phyloP scores from a whole-genome alignment of 352 stramenopile species.

The Paralagenidium karlingii region DNA sequence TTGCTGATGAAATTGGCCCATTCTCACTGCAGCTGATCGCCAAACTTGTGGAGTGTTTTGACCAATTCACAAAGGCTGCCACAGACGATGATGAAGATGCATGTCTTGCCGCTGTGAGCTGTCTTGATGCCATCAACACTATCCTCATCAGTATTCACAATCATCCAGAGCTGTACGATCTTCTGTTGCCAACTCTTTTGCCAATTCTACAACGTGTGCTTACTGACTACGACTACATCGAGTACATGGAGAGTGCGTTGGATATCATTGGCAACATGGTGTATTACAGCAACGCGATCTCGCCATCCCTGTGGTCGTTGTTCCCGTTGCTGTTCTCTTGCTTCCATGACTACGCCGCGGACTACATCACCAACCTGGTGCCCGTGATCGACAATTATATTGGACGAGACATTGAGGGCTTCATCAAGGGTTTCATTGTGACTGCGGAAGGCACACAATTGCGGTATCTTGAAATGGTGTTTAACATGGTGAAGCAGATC shows the following conservation, averaged over 20 bases:
- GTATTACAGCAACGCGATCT: conserved; percentile 91
- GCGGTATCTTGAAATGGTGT: conserved; percentile 67
- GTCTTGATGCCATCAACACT: conserved; percentile 77
- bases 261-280: conserved; percentile 94
- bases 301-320: conserved; percentile 88
- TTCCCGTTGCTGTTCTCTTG: conserved; percentile 94
- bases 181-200: conserved; percentile 90
- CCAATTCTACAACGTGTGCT: conserved; percentile 94
- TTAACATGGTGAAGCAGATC: conserved; percentile 65
- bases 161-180: conserved; percentile 64
- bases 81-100: conserved; percentile 94
- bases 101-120: conserved; percentile 90
- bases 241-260: conserved; percentile 95
- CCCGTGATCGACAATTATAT: conserved; percentile 96
- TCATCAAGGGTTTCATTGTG: conserved; percentile 27
- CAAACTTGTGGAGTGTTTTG: conserved; percentile 92
- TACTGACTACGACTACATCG: conserved; percentile 91
- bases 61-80: conserved; percentile 86
- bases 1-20: conserved; percentile 91
- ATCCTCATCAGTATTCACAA: conserved; percentile 77
- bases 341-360: conserved; percentile 93
- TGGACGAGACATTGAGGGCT: conserved; percentile 55
- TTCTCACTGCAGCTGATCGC: conserved; percentile 88
- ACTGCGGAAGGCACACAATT: conserved; percentile 27
- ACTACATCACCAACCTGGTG: conserved; percentile 95